Base-by-base conservation (phyloP, 1,284 basidiomycete genomes). In the Apiotrichum akiyoshidainum region DNA sequence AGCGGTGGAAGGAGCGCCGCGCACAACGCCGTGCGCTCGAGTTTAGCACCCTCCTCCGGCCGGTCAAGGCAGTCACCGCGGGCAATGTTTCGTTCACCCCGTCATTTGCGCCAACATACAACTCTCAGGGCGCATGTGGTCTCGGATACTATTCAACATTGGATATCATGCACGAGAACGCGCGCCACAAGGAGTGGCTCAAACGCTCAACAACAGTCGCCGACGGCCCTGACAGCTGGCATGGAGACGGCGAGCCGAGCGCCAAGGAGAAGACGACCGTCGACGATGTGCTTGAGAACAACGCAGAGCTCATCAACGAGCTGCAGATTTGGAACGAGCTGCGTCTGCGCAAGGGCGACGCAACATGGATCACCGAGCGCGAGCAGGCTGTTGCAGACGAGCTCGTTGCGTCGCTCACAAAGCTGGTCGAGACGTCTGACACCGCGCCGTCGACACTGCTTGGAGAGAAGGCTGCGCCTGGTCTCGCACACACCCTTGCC, bases 301-400 rank as follows among this genome's bases (percentile, higher is more conserved):
- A 76, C 52, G 59, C 58, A 13, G 63, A 52, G 10, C 58, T 67
- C 44, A 65, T 76, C 33, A 61, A 63, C 26, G 74, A 76, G 59
- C 59, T 76, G 54, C 63, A 70, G 41, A 63, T 60, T 5, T 75
- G 74, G 73, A 73, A 76, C 48, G 65, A 69, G 1, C 31, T 68
- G 31, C 55, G 74, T 16, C 46, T 71, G 5, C 53, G 65, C 21
- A 63, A 64, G 39, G 69, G 68, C 10, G 58, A 65, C 39, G 53
- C 42, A 8, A 22, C 49, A 26, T 60, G 48, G 55, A 46, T 60
- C 7, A 64, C 60, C 9, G 65, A 72, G 21, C 63, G 73, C 34
- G 74, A 75, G 54, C 58, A 66, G 0, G 57, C 63, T 9, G 60
- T 73, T 21, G 74, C 74, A 5, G 64, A 72, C 14, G 66, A 68